Evolutionary conservation across 352 stramenopile species (phyloP), one percentile per base, ranked within the genome.

Genomic region (Sclerospora graminicola): DNA sequence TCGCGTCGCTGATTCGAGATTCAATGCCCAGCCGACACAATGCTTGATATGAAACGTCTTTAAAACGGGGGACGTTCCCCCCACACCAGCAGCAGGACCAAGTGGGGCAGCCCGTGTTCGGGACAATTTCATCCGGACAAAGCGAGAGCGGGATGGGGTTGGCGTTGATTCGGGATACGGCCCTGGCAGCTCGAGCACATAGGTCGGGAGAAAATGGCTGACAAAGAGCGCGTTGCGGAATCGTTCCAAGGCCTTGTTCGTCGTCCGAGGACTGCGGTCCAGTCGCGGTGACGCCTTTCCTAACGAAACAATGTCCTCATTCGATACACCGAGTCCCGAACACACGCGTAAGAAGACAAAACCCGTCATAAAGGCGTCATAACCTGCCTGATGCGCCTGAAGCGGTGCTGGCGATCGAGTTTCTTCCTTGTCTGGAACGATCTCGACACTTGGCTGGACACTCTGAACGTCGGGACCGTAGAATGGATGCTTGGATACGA

Each of bases 281-380:
- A n/a, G n/a, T n/a, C n/a, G n/a, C n/a, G 41, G 19, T 3, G 29
- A 41, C 5, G 32, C 5, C 18, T 31, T 39, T 13, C 51, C 45
- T 23, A 89, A 57, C 0, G 45, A 44, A 10, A 54, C 59, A 9
- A 89, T 60, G 0, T 59, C 52, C 21, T 78, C 60, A 31, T 87
- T 87, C 0, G 62, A 64, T 4, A 84, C 57, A 0, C 74, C 69
- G 5, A 89, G 62, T 5, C 59, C 69, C 9, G 60, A 65, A 36
- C 71, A 84, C 3, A 82, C 66, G 16, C 72, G 74, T 8, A 85
- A 54, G 48, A 89, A 89, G 4, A 89, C 72, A 37, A 58, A 72
- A 3, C 77, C 77, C 5, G 77, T 89, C 72, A 87, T 87, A 51
- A 75, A 89, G 10, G 77, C 77, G 32, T 89, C 77, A 30, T 85